These are phyloP conservation scores for Ceratocystis smalleyi DNA, from an alignment of 2,329 filamentous ascomycete genomes.

Conservation along the genomic window DNA sequence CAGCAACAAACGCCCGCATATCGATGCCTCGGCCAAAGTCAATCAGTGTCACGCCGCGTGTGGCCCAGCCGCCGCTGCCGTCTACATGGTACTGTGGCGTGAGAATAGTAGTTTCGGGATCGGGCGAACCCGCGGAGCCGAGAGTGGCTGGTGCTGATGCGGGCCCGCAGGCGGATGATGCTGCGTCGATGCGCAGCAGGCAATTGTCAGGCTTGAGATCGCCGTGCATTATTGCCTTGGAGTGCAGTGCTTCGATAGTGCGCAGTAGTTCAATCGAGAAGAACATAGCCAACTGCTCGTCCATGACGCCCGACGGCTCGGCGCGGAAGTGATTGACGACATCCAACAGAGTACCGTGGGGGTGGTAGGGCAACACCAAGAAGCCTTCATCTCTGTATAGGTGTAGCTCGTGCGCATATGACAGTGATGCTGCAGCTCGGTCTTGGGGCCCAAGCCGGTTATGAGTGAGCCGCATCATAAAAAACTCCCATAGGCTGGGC, in stretches of 20 bases:
- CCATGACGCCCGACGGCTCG: constrained; percentile 61
- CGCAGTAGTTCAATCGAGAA: constrained; percentile 83
- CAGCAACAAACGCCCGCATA: constrained; percentile 64
- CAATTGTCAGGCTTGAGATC: constrained; percentile 95
- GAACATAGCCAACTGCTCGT: constrained; percentile 88
- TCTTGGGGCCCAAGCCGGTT: constrained; percentile 55
- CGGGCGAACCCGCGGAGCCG: background rate
- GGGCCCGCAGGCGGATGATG: constrained; percentile 21
- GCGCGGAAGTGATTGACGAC: constrained; percentile 73
- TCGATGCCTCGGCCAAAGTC: constrained; percentile 93
- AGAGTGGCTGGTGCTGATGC: background rate
- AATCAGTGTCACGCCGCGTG: constrained; percentile 71
- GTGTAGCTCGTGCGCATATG: constrained; percentile 78
- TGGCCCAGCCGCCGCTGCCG: constrained; percentile 62
- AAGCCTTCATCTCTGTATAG: constrained; percentile 83
- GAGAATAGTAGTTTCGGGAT: constrained; percentile 26
- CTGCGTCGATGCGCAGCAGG: constrained; percentile 60
- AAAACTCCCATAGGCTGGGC: constrained; percentile 85
- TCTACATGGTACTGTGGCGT: constrained; percentile 52
- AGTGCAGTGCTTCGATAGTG: constrained; percentile 74
- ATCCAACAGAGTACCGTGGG: constrained; percentile 87
- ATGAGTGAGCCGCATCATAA: constrained; percentile 77
- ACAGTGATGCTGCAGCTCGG: constrained; percentile 60
- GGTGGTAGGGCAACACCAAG: constrained; percentile 70
- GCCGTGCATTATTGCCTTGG: constrained; percentile 67